Percentiles rank a stretch among this genome's conserved stretches.
Evolutionary conservation across 352 stramenopile genomes (phyloP).

Genomic region (Phytophthora agathidicida): DNA sequence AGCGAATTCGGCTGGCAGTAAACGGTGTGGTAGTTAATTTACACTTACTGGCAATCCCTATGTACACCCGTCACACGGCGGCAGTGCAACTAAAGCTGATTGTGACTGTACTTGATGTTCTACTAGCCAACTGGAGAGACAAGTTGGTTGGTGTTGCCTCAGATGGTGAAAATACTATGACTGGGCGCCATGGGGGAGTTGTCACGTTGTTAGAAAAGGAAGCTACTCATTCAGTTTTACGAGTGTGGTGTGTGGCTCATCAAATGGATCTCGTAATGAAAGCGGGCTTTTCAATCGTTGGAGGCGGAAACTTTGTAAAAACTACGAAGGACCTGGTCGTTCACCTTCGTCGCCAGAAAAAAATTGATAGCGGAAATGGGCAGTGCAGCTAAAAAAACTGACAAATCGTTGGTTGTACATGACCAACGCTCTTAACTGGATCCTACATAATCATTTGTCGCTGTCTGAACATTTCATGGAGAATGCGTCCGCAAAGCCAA

Average conservation of each 20-base stretch:
- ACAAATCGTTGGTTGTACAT: constrained; percentile 7
- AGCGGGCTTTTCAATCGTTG: too few relatives aligned
- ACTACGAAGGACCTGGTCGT: background rate
- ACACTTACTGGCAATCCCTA: too few relatives aligned
- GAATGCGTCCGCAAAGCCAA: background rate
- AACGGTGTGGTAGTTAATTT: too few relatives aligned
- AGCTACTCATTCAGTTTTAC: background rate
- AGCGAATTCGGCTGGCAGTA: too few relatives aligned
- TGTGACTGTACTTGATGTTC: background rate
- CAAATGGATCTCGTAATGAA: constrained; percentile 4
- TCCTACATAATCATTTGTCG: background rate
- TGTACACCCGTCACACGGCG: too few relatives aligned
- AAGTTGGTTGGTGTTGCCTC: background rate
- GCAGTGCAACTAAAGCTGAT: too few relatives aligned
- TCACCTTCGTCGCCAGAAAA: constrained; percentile 2
- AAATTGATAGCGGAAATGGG: background rate
- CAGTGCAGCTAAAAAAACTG: background rate
- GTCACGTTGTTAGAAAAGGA: background rate
- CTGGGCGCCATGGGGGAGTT: background rate
- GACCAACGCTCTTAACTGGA: background rate
- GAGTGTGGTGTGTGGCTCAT: constrained; percentile 7
- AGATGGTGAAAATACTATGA: background rate
- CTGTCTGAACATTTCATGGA: background rate
- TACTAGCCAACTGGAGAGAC: background rate
- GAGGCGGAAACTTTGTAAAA: background rate